Evolutionary conservation across 805 yeast species (phyloP).

Genomic region (Lipomyces sp.): DNA sequence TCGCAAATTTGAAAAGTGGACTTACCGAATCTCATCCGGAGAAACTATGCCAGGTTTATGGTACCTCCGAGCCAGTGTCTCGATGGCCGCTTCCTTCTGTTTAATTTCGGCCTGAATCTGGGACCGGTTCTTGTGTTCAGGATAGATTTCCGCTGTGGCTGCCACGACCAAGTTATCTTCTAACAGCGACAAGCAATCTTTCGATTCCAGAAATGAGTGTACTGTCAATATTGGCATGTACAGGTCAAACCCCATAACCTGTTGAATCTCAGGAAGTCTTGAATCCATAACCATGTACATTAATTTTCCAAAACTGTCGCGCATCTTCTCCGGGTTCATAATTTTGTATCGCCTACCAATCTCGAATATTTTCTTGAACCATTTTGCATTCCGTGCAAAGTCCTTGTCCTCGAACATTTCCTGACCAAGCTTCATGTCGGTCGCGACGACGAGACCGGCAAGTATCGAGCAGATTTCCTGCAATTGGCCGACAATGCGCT

Average conservation of each 20-base stretch:
- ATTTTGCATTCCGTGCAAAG: conserved; percentile 69
- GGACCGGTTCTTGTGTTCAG: conserved; percentile 60
- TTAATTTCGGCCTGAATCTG: conserved; percentile 64
- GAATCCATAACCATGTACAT: conserved; percentile 87
- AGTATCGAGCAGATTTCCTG: conserved; percentile 78
- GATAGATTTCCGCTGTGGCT: conserved; percentile 71
- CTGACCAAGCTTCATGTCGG: conserved; percentile 72
- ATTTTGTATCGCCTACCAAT: conserved; percentile 80
- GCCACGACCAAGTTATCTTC: conserved; percentile 62
- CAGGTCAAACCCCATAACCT: conserved; percentile 74
- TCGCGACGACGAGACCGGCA: conserved; percentile 78
- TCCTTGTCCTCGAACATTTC: conserved; percentile 66
- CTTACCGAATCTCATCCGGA: conserved; percentile 62
- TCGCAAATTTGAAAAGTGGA: neutral
- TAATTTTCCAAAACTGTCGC: conserved; percentile 76
- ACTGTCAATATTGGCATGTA: conserved; percentile 75
- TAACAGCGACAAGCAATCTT: conserved; percentile 51
- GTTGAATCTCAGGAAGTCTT: conserved; percentile 68
- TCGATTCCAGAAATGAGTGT: conserved; percentile 52
- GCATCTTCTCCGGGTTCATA: conserved; percentile 82
- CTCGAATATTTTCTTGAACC: conserved; percentile 75
- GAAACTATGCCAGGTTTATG: conserved; percentile 48
- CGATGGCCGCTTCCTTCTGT: conserved; percentile 71
- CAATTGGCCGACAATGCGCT: conserved; percentile 71
- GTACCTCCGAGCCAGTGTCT: conserved; percentile 58